Base-by-base conservation (phyloP, 352 stramenopile species). In the Phytophthora pini region DNA sequence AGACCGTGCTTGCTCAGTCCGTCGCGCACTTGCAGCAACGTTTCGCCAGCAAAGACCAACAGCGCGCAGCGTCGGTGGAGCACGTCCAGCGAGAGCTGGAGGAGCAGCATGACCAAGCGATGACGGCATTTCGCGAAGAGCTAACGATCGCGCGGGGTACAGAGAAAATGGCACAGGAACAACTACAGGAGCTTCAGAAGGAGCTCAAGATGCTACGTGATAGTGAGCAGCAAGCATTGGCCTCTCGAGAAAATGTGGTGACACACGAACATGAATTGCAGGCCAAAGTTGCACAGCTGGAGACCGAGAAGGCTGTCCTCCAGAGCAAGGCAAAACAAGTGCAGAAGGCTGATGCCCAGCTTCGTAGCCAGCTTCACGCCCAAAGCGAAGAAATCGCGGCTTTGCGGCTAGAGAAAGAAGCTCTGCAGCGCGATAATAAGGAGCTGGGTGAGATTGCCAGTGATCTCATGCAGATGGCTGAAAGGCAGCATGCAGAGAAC, bases 221-320 rank as follows among this genome's bases (percentile, higher is more conserved):
- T 31, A 77, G 45, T 12, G 61, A 55, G 2, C 55, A 74, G 38
- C 41, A 71, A 38, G 54, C 59, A 26, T 17, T 68, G 3, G 56
- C 46, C 4, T 61, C 56, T 22, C 62, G 76, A 26, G 58, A 80
- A 40, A 70, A 61, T 54, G 61, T 63, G 3, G 56, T 67, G 6
- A 56, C 47, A 38, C 65, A 61, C 12, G 70, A 83, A 15, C 51
- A 70, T 4, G 55, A 77, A 17, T 47, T 90, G 45, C 60, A 72
- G 3, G 66, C 60, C 7, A 74, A 62, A 31, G 49, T 89, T 38
- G 39, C 61, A 7, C 60, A 78, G 58, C 56, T 92, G 7, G 78
- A 90, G 56, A 90, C 69, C 0, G 80, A 93, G n/a, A 93, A 91
- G 27, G 80, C 79, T 13, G 76, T 90, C 29, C 72, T 92, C 0